These are phyloP conservation scores for Jacaranda copaia DNA, from an alignment of 257 asterid species.

Conservation along the genomic window DNA sequence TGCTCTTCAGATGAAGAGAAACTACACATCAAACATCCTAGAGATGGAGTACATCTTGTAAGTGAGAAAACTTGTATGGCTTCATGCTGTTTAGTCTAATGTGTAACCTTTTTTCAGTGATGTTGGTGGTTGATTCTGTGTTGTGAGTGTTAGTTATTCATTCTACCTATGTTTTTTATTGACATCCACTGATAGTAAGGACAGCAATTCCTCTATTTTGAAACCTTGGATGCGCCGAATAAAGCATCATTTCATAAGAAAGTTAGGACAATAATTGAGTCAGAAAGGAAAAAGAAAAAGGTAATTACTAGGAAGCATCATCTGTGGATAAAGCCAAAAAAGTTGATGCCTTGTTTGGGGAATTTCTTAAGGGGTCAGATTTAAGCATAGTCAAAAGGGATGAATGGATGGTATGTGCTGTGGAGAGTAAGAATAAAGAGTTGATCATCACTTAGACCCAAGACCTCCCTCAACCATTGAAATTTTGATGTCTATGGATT, in stretches of 20 bases:
- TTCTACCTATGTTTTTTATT: no score
- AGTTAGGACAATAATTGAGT: background rate
- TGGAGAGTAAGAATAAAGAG: background rate
- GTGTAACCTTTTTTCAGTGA: slow-evolving; percentile 31
- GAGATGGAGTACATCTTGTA: background rate
- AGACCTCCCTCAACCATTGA: background rate
- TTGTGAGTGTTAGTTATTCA: background rate
- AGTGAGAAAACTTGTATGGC: slow-evolving; percentile 12
- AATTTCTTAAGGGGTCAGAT: background rate
- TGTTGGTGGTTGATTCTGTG: slow-evolving; percentile 13
- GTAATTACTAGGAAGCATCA: background rate
- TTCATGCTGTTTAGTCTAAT: slow-evolving; percentile 23
- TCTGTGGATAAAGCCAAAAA: background rate
- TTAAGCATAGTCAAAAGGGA: background rate
- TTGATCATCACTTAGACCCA: background rate
- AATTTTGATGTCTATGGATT: background rate
- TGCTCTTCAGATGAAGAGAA: background rate
- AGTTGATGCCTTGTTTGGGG: background rate
- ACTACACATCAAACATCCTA: background rate
- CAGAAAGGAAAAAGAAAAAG: no score
- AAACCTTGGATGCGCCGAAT: slow-evolving; percentile 18
- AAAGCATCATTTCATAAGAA: background rate
- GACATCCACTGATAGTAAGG: no score
- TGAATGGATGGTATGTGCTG: background rate
- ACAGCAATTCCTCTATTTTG: no score